These are phyloP conservation scores for Raffaelea albimanens DNA, from an alignment of 2,329 filamentous ascomycete species.

Conservation along the genomic window DNA sequence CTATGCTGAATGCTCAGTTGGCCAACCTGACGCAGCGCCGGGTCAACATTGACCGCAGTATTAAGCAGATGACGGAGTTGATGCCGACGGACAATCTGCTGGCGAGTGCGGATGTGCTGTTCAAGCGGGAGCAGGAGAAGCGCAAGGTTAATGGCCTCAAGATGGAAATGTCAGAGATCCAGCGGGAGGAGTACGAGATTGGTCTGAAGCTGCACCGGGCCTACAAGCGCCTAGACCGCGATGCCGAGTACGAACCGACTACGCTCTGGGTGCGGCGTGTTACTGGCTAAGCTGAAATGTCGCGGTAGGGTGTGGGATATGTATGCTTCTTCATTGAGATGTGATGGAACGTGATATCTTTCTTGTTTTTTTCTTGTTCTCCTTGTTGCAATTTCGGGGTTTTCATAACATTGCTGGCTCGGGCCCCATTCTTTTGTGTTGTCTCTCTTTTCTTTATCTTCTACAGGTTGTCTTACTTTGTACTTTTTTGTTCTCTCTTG, in stretches of 20 bases:
- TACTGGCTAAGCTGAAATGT: slow-evolving; percentile 33
- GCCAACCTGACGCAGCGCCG: slow-evolving; percentile 57
- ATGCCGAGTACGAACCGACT: slow-evolving; percentile 54
- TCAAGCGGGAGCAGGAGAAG: slow-evolving; percentile 47
- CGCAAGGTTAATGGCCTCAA: slow-evolving; percentile 57
- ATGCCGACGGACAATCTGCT: slow-evolving; percentile 63
- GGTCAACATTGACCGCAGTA: slow-evolving; percentile 61
- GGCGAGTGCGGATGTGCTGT: slow-evolving; percentile 53
- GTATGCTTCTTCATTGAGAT: too few relatives aligned
- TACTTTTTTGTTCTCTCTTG: too few relatives aligned
- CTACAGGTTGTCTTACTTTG: too few relatives aligned
- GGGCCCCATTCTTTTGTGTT: neutral
- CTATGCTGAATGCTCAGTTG: slow-evolving; percentile 56
- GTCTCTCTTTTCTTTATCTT: neutral
- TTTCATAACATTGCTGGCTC: neutral
- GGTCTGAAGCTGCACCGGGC: slow-evolving; percentile 66
- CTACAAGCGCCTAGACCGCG: slow-evolving; percentile 64
- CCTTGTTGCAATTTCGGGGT: slow-evolving; percentile 16
- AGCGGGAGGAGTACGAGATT: slow-evolving; percentile 68
- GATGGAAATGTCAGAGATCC: slow-evolving; percentile 61
- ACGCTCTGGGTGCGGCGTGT: slow-evolving; percentile 72
- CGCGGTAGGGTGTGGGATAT: too few relatives aligned
- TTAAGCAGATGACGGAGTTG: slow-evolving; percentile 68
- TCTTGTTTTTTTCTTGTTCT: neutral
- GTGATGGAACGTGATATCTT: too few relatives aligned